Percentiles rank a stretch among this genome's conserved stretches.
Evolutionary conservation across 352 stramenopile species (phyloP).

Genomic region (Globisporangium parvum): DNA sequence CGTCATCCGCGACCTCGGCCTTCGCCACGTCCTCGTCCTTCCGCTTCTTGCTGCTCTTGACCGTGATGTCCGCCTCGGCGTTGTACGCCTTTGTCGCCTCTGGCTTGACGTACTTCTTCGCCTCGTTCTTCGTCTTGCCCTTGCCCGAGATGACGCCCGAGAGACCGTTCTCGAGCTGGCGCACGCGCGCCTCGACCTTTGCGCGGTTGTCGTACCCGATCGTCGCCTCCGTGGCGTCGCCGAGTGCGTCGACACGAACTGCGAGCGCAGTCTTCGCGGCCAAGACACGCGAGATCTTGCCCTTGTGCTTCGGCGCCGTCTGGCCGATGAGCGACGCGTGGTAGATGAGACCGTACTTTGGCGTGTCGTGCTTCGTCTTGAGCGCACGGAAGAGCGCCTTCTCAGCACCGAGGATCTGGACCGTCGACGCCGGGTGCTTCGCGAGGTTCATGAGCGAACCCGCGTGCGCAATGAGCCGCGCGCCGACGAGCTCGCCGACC

Average conservation of each 20-base stretch:
- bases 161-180: constrained; percentile 95
- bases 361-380: constrained; percentile 99
- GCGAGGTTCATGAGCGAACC: constrained; percentile 99
- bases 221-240: constrained; percentile 92
- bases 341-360: constrained; percentile 99
- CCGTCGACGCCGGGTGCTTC: constrained; percentile 98
- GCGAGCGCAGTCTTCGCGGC: constrained; percentile 97
- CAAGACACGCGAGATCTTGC: constrained; percentile 98
- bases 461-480: constrained; percentile 98
- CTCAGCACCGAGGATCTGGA: constrained; percentile 99
- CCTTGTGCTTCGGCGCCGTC: constrained; percentile 99
- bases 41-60: constrained; percentile 87
- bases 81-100: constrained; percentile 90
- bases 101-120: constrained; percentile 89
- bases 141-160: constrained; percentile 80
- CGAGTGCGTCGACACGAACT: constrained; percentile 99
- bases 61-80: constrained; percentile 92
- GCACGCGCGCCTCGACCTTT: constrained; percentile 97
- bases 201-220: constrained; percentile 96
- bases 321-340: constrained; percentile 99
- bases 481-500: constrained; percentile 98
- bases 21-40: constrained; percentile 58
- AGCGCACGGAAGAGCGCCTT: constrained; percentile 99
- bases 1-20: constrained; percentile 45
- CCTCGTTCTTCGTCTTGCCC: constrained; percentile 86